Evolutionary conservation across 495 filamentous ascomycete species (phyloP), one percentile per base, ranked within the genome.

Genomic region (Penicillium silybi): DNA sequence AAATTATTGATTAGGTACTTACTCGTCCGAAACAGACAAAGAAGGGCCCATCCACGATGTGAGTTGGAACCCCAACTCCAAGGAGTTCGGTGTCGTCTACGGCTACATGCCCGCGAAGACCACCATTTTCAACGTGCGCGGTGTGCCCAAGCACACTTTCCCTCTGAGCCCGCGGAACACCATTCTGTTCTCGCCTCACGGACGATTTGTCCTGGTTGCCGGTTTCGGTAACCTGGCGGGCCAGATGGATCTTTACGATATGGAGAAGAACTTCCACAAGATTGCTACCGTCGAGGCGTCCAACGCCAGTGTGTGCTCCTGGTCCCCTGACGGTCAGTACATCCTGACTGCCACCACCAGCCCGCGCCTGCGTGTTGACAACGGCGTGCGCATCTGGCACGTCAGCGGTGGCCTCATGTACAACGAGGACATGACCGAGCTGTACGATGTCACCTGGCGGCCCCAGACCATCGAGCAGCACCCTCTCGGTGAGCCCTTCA

Each of bases 1-100:
- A n/a, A 3, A 44, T 15, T 20, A 4, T 20, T 50, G 22, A 40
- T 44, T 8, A 51, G 29, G 18, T 15, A 20, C 37, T 50, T 17
- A 38, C 44, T n/a, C 23, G 20, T 13, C 26, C 10, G 22, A 3
- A 26, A 41, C 52, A 85, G 93, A 98, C 77, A 97, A 97, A 72
- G 92, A 97, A 65, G 93, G 93, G 1, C 93, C 93, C 16, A 97
- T 98, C 57, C 92, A 98, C 69, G 93, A 98, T 63, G 93, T 98
- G 35, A 80, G 87, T n/a, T 98, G 93, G 93, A 95, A 90, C 15
- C 90, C 93, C 18, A 96, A 91, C 69, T 92, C 89, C 32, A 92
- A 89, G 71, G 90, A 96, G 68, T 98, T 98, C 62, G 93, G 90
- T 57, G 93, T 98, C 18, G 83, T 96, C 18, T 98, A 98, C 64